Conservation (phyloP, 306 rosid species). For the Gillenia trifoliata region DNA sequence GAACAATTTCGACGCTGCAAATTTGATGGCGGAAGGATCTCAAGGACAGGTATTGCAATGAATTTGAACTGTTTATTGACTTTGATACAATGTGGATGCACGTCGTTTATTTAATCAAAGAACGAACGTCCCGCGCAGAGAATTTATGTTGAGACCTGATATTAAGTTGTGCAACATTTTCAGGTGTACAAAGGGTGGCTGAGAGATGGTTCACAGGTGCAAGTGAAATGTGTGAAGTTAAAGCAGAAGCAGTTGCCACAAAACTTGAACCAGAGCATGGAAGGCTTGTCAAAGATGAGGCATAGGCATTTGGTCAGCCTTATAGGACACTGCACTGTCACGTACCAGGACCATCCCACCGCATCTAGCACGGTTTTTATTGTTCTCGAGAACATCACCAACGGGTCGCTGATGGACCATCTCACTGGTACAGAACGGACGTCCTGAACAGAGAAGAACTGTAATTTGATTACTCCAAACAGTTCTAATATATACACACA, state of each 20-base stretch:
- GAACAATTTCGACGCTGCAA: slow-evolving; percentile 55
- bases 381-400: slow-evolving; percentile 56
- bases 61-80: neutral
- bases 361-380: slow-evolving; percentile 45
- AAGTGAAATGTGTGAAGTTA: slow-evolving; percentile 45
- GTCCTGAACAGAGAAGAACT: neutral
- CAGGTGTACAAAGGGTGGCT: slow-evolving; percentile 75
- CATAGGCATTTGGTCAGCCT: slow-evolving; percentile 82
- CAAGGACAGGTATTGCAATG: slow-evolving; percentile 47
- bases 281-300: slow-evolving; percentile 56
- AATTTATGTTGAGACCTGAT: neutral
- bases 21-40: slow-evolving; percentile 50
- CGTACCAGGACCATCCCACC: slow-evolving; percentile 52
- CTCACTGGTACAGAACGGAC: slow-evolving; percentile 49
- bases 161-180: neutral
- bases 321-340: slow-evolving; percentile 61
- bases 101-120: neutral
- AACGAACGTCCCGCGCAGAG: neutral
- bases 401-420: slow-evolving; percentile 49
- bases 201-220: slow-evolving; percentile 57
- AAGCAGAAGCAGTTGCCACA: slow-evolving; percentile 46
- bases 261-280: slow-evolving; percentile 42
- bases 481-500: neutral
- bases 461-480: neutral
- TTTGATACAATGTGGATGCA: neutral